phyloP scores from a whole-genome alignment of 331 rosid species.

The Malus hybrid region DNA sequence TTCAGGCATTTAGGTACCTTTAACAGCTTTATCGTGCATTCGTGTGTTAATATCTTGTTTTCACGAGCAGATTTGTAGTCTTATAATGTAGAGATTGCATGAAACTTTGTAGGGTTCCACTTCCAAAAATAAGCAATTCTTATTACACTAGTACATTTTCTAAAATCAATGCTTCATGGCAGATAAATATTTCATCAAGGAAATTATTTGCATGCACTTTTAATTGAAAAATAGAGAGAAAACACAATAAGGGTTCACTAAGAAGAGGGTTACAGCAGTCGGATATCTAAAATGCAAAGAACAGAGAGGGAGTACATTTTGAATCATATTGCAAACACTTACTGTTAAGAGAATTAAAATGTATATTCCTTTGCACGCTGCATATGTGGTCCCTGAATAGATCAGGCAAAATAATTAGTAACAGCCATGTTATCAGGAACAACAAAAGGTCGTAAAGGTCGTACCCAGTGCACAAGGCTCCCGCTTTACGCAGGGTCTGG shows the following conservation, averaged over 20 bases:
- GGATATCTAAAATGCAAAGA: neutral
- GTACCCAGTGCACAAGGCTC: too few relatives aligned
- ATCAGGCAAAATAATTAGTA: slow-evolving; percentile 19
- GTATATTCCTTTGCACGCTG: slow-evolving; percentile 73
- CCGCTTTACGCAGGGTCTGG: too few relatives aligned
- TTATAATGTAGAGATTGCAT: neutral
- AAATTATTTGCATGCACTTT: neutral
- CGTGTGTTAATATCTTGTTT: neutral
- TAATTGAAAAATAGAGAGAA: neutral
- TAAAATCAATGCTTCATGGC: neutral
- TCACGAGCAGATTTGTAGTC: neutral
- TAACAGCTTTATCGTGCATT: neutral
- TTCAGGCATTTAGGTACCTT: neutral
- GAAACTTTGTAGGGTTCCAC: neutral
- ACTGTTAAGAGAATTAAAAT: slow-evolving; percentile 73
- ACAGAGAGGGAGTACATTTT: neutral
- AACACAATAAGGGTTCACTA: neutral
- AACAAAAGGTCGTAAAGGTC: neutral
- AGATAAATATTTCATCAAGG: neutral
- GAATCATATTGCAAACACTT: slow-evolving; percentile 24
- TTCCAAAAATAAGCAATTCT: neutral
- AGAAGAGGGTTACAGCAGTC: neutral
- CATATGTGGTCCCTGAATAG: slow-evolving; percentile 76
- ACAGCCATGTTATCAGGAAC: neutral
- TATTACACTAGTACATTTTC: neutral